Base-by-base conservation (phyloP, 108 stramenopile genomes). In the Cylindrotheca fusiformis region DNA sequence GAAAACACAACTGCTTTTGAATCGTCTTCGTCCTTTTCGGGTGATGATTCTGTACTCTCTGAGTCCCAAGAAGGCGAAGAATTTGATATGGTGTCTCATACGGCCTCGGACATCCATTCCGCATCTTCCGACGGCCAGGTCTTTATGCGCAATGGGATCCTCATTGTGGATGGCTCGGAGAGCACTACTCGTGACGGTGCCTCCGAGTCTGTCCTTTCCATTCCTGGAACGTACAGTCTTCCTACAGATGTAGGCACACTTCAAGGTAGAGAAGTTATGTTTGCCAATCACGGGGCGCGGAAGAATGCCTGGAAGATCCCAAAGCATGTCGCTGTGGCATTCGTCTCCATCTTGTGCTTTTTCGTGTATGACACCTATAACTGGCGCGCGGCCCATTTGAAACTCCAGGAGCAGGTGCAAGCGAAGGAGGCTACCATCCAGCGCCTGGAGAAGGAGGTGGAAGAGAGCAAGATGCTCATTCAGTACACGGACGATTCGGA, bases 181-280 rank as follows among this genome's bases (percentile, higher is more conserved):
- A 52, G 50, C n/a, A n/a, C n/a, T n/a, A n/a, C n/a, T n/a, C n/a
- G n/a, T n/a, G 55, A 56, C 6, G 55, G 29, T 26, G 25, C 23
- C 24, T 23, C 28, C 32, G 32, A 33, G 5, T 48, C 60, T 10
- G 61, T 48, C n/a, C 32, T 76, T 12, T 69, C 75, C 10, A 21
- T 76, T 27, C 75, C 75, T 18, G 75, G 65, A n/a, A 70, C 68
- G 8, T 63, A 76, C 27, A 64, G 61, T 14, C 31, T 76, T 8
- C 75, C 75, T 2, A 63, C 75, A 21, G 68, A 76, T 20, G 25
- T 70, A 30, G 68, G 51, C 23, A 76, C 57, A 22, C 17, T 76
- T 12, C 48, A 48, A 32, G 57, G 2, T 4, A 58, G 55, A 10
- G 52, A 60, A 25, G 45, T n/a, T 20, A 22, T 17, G 2, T 55